A percentile compares a stretch with the other conserved stretches of the same genome.
phyloP scores from a whole-genome alignment of 2,329 filamentous ascomycete species.

The Calonectria montana region DNA sequence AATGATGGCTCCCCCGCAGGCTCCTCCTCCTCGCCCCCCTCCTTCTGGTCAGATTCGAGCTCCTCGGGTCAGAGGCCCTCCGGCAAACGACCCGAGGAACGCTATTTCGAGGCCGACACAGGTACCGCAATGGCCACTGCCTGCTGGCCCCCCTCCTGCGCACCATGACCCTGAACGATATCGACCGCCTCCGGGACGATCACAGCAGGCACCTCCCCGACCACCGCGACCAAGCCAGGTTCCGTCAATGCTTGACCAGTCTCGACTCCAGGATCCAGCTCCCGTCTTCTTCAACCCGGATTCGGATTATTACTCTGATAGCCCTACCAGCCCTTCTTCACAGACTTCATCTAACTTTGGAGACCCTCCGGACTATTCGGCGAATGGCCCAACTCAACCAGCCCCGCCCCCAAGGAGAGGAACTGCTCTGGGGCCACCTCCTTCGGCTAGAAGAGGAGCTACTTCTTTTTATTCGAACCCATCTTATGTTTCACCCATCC shows the following conservation, averaged over 20 bases:
- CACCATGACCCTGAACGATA: slow-evolving; percentile 55
- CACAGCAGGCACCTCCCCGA: slow-evolving; percentile 63
- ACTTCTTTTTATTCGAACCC: slow-evolving; percentile 74
- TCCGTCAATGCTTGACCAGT: slow-evolving; percentile 68
- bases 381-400: slow-evolving; percentile 48
- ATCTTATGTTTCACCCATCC: slow-evolving; percentile 80
- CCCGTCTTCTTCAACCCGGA: slow-evolving; percentile 58
- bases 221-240: slow-evolving; percentile 71
- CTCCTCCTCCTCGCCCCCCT: slow-evolving; percentile 6
- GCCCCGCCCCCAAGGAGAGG: slow-evolving; percentile 56
- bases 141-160: slow-evolving; percentile 50
- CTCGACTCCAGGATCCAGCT: slow-evolving; percentile 66
- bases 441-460: slow-evolving; percentile 68
- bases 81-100: slow-evolving; percentile 32
- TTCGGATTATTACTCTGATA: slow-evolving; percentile 52
- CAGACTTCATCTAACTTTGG: slow-evolving; percentile 64
- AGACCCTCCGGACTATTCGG: slow-evolving; percentile 70
- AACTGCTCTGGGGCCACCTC: slow-evolving; percentile 68
- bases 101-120: slow-evolving; percentile 65
- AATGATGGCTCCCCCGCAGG: slow-evolving; percentile 34
- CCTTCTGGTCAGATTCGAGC: slow-evolving; percentile 30
- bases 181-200: slow-evolving; percentile 61
- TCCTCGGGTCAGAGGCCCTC: slow-evolving; percentile 27
- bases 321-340: slow-evolving; percentile 58
- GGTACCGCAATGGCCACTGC: slow-evolving; percentile 66